Conservation (phyloP, 345 rosid genomes). For the Adansonia digitata region DNA sequence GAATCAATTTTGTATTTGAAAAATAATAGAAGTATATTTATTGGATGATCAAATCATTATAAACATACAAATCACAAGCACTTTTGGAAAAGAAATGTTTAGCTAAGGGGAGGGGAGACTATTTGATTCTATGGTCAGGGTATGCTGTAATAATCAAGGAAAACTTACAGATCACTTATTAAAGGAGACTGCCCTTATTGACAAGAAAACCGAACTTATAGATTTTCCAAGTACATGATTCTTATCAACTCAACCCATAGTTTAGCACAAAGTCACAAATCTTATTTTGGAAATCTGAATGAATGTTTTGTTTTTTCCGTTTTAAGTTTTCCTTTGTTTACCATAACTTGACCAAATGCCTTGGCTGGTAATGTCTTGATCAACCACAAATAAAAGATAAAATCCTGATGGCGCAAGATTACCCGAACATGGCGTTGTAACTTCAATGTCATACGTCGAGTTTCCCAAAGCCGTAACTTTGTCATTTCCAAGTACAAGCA, state of each 20-base stretch:
- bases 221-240: too few relatives aligned
- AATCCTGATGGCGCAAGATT: constrained; percentile 63
- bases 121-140: too few relatives aligned
- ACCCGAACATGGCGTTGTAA: constrained; percentile 35
- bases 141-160: too few relatives aligned
- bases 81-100: too few relatives aligned
- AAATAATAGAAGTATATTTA: background rate
- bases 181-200: too few relatives aligned
- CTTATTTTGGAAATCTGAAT: background rate
- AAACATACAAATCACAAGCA: background rate
- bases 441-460: constrained; percentile 30
- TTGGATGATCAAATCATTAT: background rate
- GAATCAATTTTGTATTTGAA: too few relatives aligned
- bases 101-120: too few relatives aligned
- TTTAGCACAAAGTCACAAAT: background rate
- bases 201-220: too few relatives aligned
- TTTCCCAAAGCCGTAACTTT: constrained; percentile 20
- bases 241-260: background rate
- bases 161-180: too few relatives aligned
- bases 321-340: constrained; percentile 7
- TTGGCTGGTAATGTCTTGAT: constrained; percentile 58
- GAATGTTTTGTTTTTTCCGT: background rate
- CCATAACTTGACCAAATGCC: constrained; percentile 49
- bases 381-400: constrained; percentile 64
- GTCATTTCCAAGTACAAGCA: constrained; percentile 46